Evolutionary conservation across 1,139 yeast species (phyloP), one percentile per base, ranked within the genome.

Genomic region (Candida smagusa): DNA sequence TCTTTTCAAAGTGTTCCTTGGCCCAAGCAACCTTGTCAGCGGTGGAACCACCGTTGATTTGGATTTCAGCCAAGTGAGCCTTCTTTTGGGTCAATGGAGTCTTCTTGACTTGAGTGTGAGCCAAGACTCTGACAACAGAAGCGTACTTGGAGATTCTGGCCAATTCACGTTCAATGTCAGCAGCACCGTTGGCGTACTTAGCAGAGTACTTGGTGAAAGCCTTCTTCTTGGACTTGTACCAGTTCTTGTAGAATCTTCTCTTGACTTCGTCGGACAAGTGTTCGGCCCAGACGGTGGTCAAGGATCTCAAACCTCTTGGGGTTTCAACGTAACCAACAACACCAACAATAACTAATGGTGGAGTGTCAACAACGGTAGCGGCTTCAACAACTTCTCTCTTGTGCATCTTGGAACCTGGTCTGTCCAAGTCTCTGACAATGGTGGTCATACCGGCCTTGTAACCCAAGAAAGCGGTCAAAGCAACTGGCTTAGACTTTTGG

Each of bases 381-480:
- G 98, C 97, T 81, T 92, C 98, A 57, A 92, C 98, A 63, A 92
- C 81, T 81, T 92, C 98, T 79, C 97, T 92, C 94, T 92, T 92
- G 96, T 92, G 97, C 97, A 90, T 89, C 84, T 92, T 92, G 71
- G 98, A 92, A 72, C 98, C 98, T 77, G 98, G 98, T 81, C 97
- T 88, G 89, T 92, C 97, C 71, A 92, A 85, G 80, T 92, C 98
- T 82, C 98, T 90, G 68, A 92, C 98, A 64, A 89, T 88, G 77
- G 98, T 92, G 78, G 98, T 84, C 98, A 92, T 92, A 87, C 98
- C 98, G 60, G 98, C 98, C 84, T 92, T 90, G 86, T 84, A 84
- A 79, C 98, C 98, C 65, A 92, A 84, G 94, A 92, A 92, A 60
- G 98, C 97, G 60, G 98, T 92, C 74, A 94, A 82, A 72, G 96